Evolutionary conservation across 2,329 filamentous ascomycete genomes (phyloP), one percentile per base, ranked within the genome.

Genomic region (Aspergillus candidus): DNA sequence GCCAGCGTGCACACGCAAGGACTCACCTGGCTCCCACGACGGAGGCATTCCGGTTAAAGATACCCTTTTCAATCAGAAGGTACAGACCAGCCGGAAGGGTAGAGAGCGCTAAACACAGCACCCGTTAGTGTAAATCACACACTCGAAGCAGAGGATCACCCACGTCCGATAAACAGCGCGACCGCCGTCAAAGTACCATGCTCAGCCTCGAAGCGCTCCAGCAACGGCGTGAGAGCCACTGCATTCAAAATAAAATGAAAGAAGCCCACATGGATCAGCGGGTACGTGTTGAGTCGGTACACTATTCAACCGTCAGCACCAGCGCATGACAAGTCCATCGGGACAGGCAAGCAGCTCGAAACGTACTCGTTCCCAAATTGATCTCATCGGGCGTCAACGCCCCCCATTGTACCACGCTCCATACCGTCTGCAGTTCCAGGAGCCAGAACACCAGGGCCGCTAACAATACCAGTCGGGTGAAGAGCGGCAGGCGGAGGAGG

Each of bases 191-290:
- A 73, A 6, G 91, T 97, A 41, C 93, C 93, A 66, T 94, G 83
- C 65, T 96, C 91, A 50, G 80, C 79, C 71, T 98, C 93, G 67
- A 97, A 98, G 49, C 90, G 80, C 68, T 96, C 91, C 65, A 98
- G 72, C 40, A 98, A 73, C n/a, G 93, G 93, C 32, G 84, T 83
- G 50, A 97, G 66, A 15, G 88, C 86, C 51, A 94, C 41, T 17
- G 88, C 65, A 67, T 97, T 95, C 61, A 94, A 72, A 41, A 90
- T 60, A 49, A 84, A 77, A 67, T 97, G 93, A 56, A 95, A 73
- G 63, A 94, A 77, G 57, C 84, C 85, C 35, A 81, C 67, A 63
- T 98, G 93, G 48, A 96, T 82, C 44, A 98, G 73, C 1, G 90
- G 88, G 61, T 88, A 98, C 0, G 91, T 94, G 63, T 95, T 96